Evolutionary conservation across 768 basidiomycete genomes (phyloP).

Genomic region (Flagelloscypha sp.): DNA sequence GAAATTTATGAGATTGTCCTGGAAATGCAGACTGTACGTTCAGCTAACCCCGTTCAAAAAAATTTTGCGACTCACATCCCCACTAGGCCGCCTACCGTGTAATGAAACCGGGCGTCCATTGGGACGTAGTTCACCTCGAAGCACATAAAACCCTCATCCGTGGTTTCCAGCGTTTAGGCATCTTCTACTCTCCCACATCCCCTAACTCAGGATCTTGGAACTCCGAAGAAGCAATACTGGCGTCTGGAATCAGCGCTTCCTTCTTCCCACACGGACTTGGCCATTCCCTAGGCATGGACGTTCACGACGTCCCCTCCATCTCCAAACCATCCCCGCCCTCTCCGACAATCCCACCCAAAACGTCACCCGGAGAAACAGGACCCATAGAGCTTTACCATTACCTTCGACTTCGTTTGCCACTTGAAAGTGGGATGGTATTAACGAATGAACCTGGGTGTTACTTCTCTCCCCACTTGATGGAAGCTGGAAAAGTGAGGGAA

Average conservation of each 20-base stretch:
- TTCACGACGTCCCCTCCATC: conserved; percentile 85
- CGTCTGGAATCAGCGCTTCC: conserved; percentile 67
- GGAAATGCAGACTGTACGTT: conserved; percentile 75
- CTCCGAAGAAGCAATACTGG: conserved; percentile 60
- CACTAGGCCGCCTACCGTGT: conserved; percentile 58
- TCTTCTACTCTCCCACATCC: conserved; percentile 59
- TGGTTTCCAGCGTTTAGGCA: conserved; percentile 76
- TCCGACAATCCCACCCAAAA: conserved; percentile 41
- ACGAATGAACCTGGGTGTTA: conserved; percentile 90
- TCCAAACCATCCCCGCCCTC: conserved; percentile 60
- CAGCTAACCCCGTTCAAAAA: background rate
- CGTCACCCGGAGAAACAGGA: conserved; percentile 24
- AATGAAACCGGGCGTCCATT: conserved; percentile 73
- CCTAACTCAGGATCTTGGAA: conserved; percentile 48
- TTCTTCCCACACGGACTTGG: conserved; percentile 96
- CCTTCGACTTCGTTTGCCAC: conserved; percentile 66
- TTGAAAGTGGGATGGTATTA: conserved; percentile 81
- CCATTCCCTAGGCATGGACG: conserved; percentile 88
- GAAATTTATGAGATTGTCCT: conserved; percentile 84
- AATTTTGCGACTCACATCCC: conserved; percentile 6
- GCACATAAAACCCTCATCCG: conserved; percentile 78
- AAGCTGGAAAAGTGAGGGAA: conserved; percentile 48
- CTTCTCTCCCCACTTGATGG: conserved; percentile 75
- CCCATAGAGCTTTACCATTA: conserved; percentile 71
- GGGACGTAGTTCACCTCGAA: conserved; percentile 81